Evolutionary conservation across 768 basidiomycete species (phyloP), one percentile per base, ranked within the genome.

Genomic region (Pleurotus platypus): DNA sequence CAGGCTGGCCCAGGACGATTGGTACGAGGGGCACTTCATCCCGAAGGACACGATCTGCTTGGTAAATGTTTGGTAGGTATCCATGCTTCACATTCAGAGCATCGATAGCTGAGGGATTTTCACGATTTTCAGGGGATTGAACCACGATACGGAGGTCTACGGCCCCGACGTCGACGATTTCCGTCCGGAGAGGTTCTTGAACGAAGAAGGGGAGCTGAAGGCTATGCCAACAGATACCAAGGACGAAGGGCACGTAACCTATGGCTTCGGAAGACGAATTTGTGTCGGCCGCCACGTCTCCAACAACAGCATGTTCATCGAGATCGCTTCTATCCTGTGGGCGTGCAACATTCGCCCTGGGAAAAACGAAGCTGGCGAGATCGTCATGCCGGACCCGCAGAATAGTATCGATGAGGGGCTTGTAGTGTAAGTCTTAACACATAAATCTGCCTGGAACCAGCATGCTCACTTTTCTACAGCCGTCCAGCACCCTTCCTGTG

Each of bases 281-380:
- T 75, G 73, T 53, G 60, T 66, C 18, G 73, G 73, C 11, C 60
- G 65, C 37, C 62, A 73, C 54, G 58, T 73, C 8, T 72, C 72
- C 6, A 71, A 71, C 43, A 57, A 67, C 12, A 65, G 67, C n/a
- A 37, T 72, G 46, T 75, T 73, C 53, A 69, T 73, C 51, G 62
- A 68, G 39, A 64, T 72, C 18, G 73, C 73, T 6, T 56, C 60
- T 22, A 47, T 69, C 7, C 64, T 75, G 7, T 70, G 70, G 66
- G 66, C 69, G 5, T 61, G 49, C 39, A 58, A 53, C 27, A 47
- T 63, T 15, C 49, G 51, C 12, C 18, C 42, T 26, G 63, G 50
- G 27, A 46, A 54, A 35, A 40, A 60, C 26, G 58, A 37, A 6
- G 27, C 58, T 12, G 46, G 62, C 4, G 58, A 58, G 15, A 43